Base-by-base conservation (phyloP, 2,329 filamentous ascomycete species). In the Knoxdaviesia capensis region DNA sequence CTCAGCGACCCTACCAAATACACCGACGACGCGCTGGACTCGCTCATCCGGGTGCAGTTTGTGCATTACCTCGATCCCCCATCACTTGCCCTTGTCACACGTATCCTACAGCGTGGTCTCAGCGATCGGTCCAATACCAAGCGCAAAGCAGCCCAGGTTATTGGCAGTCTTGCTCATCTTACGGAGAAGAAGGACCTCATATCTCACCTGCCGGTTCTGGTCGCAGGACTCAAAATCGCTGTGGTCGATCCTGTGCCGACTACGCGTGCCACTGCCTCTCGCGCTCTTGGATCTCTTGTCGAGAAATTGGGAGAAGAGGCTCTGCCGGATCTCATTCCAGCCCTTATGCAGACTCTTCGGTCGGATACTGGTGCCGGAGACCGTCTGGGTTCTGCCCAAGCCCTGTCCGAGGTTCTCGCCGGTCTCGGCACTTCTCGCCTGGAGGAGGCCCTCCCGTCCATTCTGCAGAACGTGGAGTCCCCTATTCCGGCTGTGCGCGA, bases 281-380 rank as follows among this genome's bases (percentile, higher is more conserved):
- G 94, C 54, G 90, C 90, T 35, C 69, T 98, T 36, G 90, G 90
- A 41, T 96, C 90, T 1, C 72, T 94, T n/a, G 81, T 98, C 46
- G 90, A 98, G 63, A 98, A 98, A 62, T 72, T 98, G 41, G 90
- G 90, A 59, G 90, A 98, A 60, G 90, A 98, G 59, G 82, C 90
- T 37, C 67, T 98, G 50, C 92, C 90, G 38, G 90, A 98, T 56
- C 83, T 98, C 46, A 98, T 98, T 48, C 90, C 92, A 37, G 87
- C 85, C 48, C 77, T 98, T 47, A 98, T 98, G 92, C 73, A 88
- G 50, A 96, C 88, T 0, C 80, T 98, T 61, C 94, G 94, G 59
- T 92, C 90, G 31, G 90, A 98, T 51, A 93, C 87, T 40, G 88
- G 90, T 49, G 92, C 92, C 48, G 90, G 90, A 52, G 92, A 98